Evolutionary conservation across 2,329 filamentous ascomycete genomes (phyloP).

Genomic region (Camptophora hylomeconis): DNA sequence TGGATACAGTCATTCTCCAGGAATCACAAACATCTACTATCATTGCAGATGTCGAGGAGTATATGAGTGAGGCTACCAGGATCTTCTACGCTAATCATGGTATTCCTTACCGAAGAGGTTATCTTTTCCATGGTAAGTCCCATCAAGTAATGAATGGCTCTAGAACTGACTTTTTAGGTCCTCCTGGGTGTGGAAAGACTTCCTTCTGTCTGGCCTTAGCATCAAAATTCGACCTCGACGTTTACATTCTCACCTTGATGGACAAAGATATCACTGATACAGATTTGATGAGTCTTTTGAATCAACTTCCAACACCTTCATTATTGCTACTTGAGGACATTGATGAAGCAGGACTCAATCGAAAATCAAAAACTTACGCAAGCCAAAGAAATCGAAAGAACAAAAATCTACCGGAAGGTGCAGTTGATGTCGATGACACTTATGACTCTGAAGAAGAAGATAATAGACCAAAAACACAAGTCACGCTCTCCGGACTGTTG

Average conservation of each 20-base stretch:
- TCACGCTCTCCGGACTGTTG: slow-evolving; percentile 64
- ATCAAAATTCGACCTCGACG: slow-evolving; percentile 53
- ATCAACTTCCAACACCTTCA: slow-evolving; percentile 48
- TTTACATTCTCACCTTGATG: slow-evolving; percentile 50
- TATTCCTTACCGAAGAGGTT: slow-evolving; percentile 64
- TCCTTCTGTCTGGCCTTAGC: slow-evolving; percentile 55
- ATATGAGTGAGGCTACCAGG: slow-evolving; percentile 15
- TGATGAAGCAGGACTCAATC: slow-evolving; percentile 46
- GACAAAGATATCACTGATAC: slow-evolving; percentile 52
- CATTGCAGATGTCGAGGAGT: slow-evolving; percentile 14
- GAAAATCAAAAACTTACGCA: slow-evolving; percentile 11
- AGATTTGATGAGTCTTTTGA: slow-evolving; percentile 47
- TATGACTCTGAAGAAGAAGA: slow-evolving; percentile 11
- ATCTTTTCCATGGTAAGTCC: slow-evolving; percentile 59
- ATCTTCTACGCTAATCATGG: slow-evolving; percentile 26
- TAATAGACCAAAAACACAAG: slow-evolving; percentile 21
- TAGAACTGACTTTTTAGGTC: no score
- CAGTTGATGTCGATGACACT: no score
- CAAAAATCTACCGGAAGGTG: slow-evolving; percentile 4
- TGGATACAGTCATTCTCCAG: slow-evolving; percentile 16
- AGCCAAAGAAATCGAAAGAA: slow-evolving; percentile 1
- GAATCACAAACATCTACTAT: slow-evolving; percentile 12
- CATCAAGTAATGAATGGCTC: no score
- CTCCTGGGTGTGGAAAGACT: slow-evolving; percentile 63
- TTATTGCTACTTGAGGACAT: slow-evolving; percentile 59